phyloP scores from a whole-genome alignment of 306 rosid species.

The Macrotyloma uniflorum region DNA sequence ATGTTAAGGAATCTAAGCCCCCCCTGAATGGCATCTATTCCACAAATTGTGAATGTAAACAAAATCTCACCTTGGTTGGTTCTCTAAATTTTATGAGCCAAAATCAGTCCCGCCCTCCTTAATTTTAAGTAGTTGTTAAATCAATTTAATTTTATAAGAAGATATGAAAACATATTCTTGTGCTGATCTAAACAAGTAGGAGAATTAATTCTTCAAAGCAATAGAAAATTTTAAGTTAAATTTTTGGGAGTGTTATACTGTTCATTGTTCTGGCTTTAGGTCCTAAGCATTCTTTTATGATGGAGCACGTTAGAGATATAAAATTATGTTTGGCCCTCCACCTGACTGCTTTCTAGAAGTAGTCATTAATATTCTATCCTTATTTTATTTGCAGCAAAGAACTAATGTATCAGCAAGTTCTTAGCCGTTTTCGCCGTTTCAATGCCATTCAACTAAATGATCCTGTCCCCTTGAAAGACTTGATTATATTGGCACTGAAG shows the following conservation, averaged over 20 bases:
- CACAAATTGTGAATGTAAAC: not conserved
- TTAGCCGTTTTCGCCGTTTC: constrained; percentile 79
- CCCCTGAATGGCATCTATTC: not conserved
- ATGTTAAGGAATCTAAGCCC: not conserved
- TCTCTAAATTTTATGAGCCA: not conserved
- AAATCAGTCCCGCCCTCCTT: not conserved
- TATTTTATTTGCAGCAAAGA: constrained; percentile 73
- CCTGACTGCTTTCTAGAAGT: not conserved
- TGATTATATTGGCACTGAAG: constrained; percentile 79
- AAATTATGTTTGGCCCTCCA: not conserved
- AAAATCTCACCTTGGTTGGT: not conserved
- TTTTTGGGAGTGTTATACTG: not conserved
- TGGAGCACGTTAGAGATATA: constrained; percentile 10
- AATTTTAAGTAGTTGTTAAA: not conserved
- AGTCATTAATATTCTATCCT: constrained; percentile 26
- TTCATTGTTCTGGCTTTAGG: not conserved
- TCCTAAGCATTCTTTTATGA: not conserved
- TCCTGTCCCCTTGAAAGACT: constrained; percentile 75
- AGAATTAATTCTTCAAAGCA: not conserved
- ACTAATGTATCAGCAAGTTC: constrained; percentile 96
- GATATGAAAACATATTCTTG: not conserved
- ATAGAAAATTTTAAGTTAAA: not conserved
- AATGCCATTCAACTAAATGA: constrained; percentile 87
- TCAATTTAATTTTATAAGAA: not conserved
- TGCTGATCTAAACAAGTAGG: not conserved